Percentiles rank a stretch among this genome's conserved stretches.
These are phyloP conservation scores for Adansonia gregorii DNA, from an alignment of 441 rosid species.

Conservation along the genomic window DNA sequence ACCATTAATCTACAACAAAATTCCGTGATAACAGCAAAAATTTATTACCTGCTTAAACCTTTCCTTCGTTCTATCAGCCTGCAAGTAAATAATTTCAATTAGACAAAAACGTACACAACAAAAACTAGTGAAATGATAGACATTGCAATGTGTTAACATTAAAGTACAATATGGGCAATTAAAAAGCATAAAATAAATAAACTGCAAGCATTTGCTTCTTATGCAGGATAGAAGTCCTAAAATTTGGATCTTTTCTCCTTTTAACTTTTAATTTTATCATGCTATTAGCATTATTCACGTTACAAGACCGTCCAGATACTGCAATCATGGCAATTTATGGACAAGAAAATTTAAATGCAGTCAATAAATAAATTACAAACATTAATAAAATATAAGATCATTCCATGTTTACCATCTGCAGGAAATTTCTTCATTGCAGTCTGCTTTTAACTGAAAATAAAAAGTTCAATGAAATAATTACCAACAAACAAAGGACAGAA, in stretches of 20 bases:
- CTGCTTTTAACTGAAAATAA: not conserved
- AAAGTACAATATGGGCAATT: not conserved
- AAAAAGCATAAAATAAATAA: conserved; percentile 11
- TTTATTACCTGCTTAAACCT: conserved; percentile 64
- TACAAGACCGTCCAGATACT: not conserved
- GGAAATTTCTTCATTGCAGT: not conserved
- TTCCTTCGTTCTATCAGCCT: conserved; percentile 69
- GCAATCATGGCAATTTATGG: not conserved
- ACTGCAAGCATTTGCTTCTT: not conserved
- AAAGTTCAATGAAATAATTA: not conserved
- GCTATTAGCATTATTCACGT: not conserved
- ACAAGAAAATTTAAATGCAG: not conserved
- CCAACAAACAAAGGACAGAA: conserved; percentile 4
- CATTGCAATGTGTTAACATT: not conserved
- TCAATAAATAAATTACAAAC: not conserved
- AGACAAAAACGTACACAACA: conserved; percentile 16
- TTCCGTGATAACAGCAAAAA: not conserved
- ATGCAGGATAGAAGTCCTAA: not conserved
- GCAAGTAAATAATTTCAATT: conserved; percentile 34
- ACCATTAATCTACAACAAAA: not conserved
- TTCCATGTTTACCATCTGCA: not conserved
- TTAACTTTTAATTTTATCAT: not conserved
- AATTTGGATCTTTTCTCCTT: not conserved
- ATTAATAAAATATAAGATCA: not conserved
- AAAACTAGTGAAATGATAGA: not conserved